These are phyloP conservation scores for Rhodotorula diobovata DNA, from an alignment of 768 basidiomycete species.

Conservation along the genomic window DNA sequence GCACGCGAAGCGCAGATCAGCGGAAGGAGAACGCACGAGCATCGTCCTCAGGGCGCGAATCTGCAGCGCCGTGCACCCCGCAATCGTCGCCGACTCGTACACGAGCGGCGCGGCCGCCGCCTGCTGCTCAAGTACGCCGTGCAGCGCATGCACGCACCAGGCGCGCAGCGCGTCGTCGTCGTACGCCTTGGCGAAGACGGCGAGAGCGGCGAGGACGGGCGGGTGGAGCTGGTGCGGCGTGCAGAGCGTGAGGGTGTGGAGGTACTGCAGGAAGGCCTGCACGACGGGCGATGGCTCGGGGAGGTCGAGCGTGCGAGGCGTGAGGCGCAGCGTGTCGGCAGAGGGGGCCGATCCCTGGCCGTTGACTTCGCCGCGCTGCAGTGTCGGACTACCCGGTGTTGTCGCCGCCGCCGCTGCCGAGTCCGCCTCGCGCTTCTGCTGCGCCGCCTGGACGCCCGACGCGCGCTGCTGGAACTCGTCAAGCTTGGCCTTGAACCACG, in stretches of 20 bases:
- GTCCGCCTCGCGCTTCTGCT: not conserved
- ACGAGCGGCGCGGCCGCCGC: constrained; percentile 62
- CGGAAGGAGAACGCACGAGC: constrained; percentile 36
- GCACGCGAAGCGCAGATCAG: constrained; percentile 16
- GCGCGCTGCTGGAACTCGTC: constrained; percentile 19
- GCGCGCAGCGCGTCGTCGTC: constrained; percentile 66
- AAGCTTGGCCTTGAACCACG: constrained; percentile 65
- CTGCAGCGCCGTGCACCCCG: constrained; percentile 78
- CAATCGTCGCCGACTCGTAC: constrained; percentile 90
- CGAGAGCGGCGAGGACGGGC: constrained; percentile 77
- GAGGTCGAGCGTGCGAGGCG: constrained; percentile 62
- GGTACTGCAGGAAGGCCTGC: constrained; percentile 84
- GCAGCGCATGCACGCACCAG: constrained; percentile 88
- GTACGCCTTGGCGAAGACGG: constrained; percentile 80
- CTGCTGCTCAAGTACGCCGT: constrained; percentile 59
- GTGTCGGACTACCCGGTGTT: not conserved
- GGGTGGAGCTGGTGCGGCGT: constrained; percentile 89
- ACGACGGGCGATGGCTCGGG: constrained; percentile 87
- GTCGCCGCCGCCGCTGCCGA: constrained; percentile 2
- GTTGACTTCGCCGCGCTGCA: not conserved
- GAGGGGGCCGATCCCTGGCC: not conserved
- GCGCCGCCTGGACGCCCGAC: constrained; percentile 11
- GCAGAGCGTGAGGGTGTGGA: constrained; percentile 78
- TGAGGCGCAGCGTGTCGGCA: constrained; percentile 10
- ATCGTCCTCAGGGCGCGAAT: constrained; percentile 61